Evolutionary conservation across 305 asterid genomes (phyloP), one percentile per base, ranked within the genome.

Genomic region (Coffea humblotiana): DNA sequence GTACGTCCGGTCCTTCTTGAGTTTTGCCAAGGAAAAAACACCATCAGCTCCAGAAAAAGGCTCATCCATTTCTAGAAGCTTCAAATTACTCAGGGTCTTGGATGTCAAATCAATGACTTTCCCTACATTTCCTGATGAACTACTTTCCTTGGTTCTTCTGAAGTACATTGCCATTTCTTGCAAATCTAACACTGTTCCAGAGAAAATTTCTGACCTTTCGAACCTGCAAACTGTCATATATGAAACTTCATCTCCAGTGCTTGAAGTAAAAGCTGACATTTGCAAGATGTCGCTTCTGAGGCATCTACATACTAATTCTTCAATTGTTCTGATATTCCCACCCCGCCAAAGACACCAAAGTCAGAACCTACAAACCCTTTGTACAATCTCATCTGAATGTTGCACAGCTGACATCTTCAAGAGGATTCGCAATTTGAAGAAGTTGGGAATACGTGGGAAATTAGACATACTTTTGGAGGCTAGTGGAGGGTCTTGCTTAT

Each of bases 1-100:
- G 29, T 25, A 0, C 19, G 78, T 81, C 10, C 69, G 84, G 13
- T 76, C 81, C 1, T 81, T 81, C 61, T 23, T 81, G 21, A 37
- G 43, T 4, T 37, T 37, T 37, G 43, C 43, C 43, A 3, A 37
- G 6, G 43, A 37, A 37, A 4, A 37, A 37, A 37, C 2, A 3
- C 43, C 43, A 37, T 5, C 1, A 71, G 69, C 43, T 10, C 0
- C 9, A 2, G 14, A 71, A 5, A 77, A 27, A 15, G 52, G 14
- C 21, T n/a, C 70, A n/a, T 23, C 6, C 48, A 29, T 49, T 14
- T 40, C 58, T 29, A n/a, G 5, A 49, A 54, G 29, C 23, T 79
- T 79, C 8, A 72, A 72, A 2, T 43, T 71, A 29, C 82, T 72
- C 0, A 47, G 66, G 12, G 78, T 72, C 0, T 58, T 79, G 72